phyloP scores from a whole-genome alignment of 495 filamentous ascomycete genomes.

The Neurospora sp. region DNA sequence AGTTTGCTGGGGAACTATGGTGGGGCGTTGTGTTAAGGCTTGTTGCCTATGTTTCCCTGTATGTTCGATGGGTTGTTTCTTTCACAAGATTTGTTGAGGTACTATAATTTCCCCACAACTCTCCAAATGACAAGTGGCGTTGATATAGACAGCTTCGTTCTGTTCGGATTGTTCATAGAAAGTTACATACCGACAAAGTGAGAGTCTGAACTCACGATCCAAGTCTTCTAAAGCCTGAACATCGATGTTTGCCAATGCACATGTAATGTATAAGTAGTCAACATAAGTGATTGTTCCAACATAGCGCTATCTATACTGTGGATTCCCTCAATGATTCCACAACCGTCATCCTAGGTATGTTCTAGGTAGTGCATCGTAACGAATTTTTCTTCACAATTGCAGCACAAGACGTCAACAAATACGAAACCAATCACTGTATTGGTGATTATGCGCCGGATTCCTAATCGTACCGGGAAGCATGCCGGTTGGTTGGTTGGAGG shows the following conservation, averaged over 20 bases:
- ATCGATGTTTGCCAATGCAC: not conserved
- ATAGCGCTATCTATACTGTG: not conserved
- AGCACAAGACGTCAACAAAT: not conserved
- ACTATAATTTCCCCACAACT: not conserved
- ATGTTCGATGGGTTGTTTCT: not conserved
- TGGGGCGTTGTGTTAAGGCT: not conserved
- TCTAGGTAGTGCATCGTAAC: not conserved
- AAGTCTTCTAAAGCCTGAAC: not conserved
- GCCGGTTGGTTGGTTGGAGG: not conserved
- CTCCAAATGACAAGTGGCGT: not conserved
- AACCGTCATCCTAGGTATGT: not conserved
- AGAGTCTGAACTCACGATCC: not conserved
- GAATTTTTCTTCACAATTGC: not conserved
- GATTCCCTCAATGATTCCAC: not conserved
- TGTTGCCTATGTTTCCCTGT: not conserved
- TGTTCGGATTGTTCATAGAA: not conserved
- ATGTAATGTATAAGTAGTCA: not conserved
- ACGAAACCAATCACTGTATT: constrained; percentile 7
- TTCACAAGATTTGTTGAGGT: not conserved
- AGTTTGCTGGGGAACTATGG: not conserved
- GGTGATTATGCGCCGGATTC: constrained; percentile 2
- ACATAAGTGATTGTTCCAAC: not conserved
- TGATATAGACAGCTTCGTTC: not conserved
- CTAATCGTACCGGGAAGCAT: not conserved
- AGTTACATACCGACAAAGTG: not conserved